Conservation (phyloP, 495 filamentous ascomycete species). For the Viridothelium virens region DNA sequence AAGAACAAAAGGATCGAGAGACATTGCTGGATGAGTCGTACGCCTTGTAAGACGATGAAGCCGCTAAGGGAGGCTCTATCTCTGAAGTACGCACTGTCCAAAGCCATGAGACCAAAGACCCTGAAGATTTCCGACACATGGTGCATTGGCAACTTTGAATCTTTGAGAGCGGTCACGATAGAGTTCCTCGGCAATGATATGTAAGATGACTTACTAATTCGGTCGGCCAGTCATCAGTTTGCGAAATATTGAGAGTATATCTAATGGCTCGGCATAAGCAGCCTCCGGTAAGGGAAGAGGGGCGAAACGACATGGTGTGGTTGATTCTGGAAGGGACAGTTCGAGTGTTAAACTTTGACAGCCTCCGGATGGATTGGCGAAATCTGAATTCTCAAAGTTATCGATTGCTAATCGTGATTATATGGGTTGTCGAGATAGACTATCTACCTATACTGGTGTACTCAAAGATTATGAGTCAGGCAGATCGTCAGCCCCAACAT, state of each 20-base stretch:
- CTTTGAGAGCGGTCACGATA: constrained; percentile 8
- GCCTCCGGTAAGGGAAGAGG: constrained; percentile 32
- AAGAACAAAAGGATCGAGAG: constrained; percentile 28
- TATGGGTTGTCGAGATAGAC: too few relatives aligned
- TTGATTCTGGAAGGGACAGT: background rate
- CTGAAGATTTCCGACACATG: constrained; percentile 39
- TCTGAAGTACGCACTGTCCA: constrained; percentile 24
- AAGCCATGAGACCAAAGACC: constrained; percentile 32
- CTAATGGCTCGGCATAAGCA: constrained; percentile 39
- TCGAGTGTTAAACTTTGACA: background rate
- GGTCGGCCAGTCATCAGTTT: constrained; percentile 31
- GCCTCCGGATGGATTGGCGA: background rate
- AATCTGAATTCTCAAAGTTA: background rate
- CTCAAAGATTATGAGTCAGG: too few relatives aligned
- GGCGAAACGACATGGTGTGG: constrained; percentile 2
- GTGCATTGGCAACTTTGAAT: constrained; percentile 40
- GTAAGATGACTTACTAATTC: background rate
- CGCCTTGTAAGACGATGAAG: constrained; percentile 19
- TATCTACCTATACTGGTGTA: too few relatives aligned
- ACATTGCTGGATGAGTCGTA: constrained; percentile 23
- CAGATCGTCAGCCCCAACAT: too few relatives aligned
- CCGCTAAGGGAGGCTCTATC: constrained; percentile 27
- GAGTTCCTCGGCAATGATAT: background rate
- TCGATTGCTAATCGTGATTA: too few relatives aligned
- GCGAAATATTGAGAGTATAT: constrained; percentile 35